Evolutionary conservation across 106 monocot species (phyloP).

Genomic region (Dactylorhiza incarnata): DNA sequence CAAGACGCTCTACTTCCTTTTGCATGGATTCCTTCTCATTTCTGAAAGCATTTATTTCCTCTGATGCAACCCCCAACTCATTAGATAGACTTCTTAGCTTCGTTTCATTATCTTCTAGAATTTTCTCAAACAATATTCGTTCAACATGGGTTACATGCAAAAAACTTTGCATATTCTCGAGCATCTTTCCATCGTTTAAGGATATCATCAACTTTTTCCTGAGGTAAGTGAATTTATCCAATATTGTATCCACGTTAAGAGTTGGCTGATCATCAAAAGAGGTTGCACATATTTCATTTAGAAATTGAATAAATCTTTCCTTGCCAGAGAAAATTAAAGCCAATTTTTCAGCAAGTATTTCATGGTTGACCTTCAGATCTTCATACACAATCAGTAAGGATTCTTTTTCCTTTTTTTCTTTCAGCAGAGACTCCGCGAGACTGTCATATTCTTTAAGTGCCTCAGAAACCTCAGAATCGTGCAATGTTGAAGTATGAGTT

Average conservation of each 20-base stretch:
- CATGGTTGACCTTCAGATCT: constrained; percentile 24
- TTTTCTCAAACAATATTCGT: constrained; percentile 30
- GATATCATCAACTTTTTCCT: constrained; percentile 30
- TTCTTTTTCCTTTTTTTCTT: constrained; percentile 27
- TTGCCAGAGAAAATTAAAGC: constrained; percentile 41
- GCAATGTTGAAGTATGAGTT: constrained; percentile 17
- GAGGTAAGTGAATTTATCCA: constrained; percentile 39
- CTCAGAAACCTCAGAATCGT: constrained; percentile 30
- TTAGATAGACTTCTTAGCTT: constrained; percentile 31
- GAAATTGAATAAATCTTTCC: constrained; percentile 32
- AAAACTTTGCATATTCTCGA: constrained; percentile 53
- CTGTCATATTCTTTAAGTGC: constrained; percentile 31
- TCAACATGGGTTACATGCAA: constrained; percentile 50
- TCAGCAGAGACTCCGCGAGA: constrained; percentile 22
- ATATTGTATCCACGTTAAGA: constrained; percentile 20
- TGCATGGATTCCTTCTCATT: constrained; percentile 59
- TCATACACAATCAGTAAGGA: constrained; percentile 27
- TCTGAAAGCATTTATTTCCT: constrained; percentile 37
- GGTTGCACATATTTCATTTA: constrained; percentile 36
- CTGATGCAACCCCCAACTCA: constrained; percentile 26
- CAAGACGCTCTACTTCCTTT: constrained; percentile 58
- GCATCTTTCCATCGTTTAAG: constrained; percentile 13
- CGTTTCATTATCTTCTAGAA: constrained; percentile 55
- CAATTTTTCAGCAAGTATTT: constrained; percentile 30
- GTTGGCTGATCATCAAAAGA: constrained; percentile 27